Conservation (phyloP, 768 basidiomycete species). For the Tephrocybe sp. region DNA sequence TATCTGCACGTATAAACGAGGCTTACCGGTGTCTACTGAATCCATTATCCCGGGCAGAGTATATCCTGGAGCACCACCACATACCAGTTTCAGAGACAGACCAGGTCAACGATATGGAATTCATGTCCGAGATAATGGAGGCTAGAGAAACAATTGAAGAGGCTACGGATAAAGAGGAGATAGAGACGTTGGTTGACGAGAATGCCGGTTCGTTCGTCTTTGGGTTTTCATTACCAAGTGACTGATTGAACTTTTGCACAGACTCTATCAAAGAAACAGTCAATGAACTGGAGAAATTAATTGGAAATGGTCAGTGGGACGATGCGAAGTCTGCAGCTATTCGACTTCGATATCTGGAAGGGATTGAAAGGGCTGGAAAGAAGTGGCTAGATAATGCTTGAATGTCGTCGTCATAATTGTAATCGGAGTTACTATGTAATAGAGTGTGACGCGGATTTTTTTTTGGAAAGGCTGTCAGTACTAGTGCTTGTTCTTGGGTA, state of each 20-base stretch:
- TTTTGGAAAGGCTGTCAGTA: no score
- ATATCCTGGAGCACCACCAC: conserved; percentile 69
- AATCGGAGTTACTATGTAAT: no score
- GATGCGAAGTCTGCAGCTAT: conserved; percentile 58
- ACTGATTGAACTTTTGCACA: conserved; percentile 24
- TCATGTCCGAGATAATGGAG: conserved; percentile 80
- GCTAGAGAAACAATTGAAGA: conserved; percentile 74
- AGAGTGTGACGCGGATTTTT: no score
- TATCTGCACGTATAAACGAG: conserved; percentile 77
- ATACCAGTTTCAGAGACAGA: conserved; percentile 64
- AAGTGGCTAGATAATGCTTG: conserved; percentile 29
- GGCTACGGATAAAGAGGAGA: conserved; percentile 43
- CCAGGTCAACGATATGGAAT: conserved; percentile 61
- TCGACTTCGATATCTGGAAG: conserved; percentile 70
- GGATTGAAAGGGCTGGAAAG: conserved; percentile 54
- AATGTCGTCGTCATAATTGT: no score
- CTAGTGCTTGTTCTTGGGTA: no score
- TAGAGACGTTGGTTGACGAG: conserved; percentile 46
- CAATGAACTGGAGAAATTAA: conserved; percentile 42
- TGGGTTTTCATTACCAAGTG: neutral
- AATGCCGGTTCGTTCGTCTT: conserved; percentile 41
- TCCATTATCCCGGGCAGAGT: conserved; percentile 76
- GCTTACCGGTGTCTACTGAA: conserved; percentile 76
- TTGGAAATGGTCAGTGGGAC: conserved; percentile 53
- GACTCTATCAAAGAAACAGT: conserved; percentile 51